These are phyloP conservation scores for Cudoniella acicularis DNA, from an alignment of 495 filamentous ascomycete species.

Conservation along the genomic window DNA sequence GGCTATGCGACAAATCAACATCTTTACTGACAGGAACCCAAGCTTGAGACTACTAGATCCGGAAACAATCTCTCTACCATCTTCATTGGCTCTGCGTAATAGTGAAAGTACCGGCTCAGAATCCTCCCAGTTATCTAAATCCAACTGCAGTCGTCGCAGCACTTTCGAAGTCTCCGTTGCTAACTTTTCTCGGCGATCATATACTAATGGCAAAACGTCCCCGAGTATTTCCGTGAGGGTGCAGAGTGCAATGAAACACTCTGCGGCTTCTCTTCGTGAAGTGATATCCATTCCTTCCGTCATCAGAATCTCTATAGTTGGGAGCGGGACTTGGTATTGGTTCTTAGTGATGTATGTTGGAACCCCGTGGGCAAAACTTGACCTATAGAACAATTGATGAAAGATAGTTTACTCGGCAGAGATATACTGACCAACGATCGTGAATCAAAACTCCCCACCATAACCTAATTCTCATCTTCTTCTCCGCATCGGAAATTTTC, in stretches of 20 bases:
- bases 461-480: constrained; percentile 42
- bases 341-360: constrained; percentile 45
- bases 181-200: constrained; percentile 40
- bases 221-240: constrained; percentile 49
- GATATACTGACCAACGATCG: constrained; percentile 48
- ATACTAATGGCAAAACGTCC: constrained; percentile 47
- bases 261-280: constrained; percentile 40
- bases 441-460: constrained; percentile 55
- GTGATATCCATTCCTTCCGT: constrained; percentile 30
- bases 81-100: neutral
- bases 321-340: constrained; percentile 53
- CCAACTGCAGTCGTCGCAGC: constrained; percentile 39
- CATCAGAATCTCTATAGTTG: constrained; percentile 27
- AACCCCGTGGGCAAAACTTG: constrained; percentile 50
- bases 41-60: constrained; percentile 7
- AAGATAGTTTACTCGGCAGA: too few relatives aligned
- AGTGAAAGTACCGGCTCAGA: neutral
- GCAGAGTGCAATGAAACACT: constrained; percentile 50
- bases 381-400: constrained; percentile 29
- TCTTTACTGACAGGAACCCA: constrained; percentile 1
- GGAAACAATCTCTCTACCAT: neutral
- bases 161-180: constrained; percentile 24
- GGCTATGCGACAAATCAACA: constrained; percentile 4
- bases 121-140: constrained; percentile 38
- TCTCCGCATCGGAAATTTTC: constrained; percentile 45